These are phyloP conservation scores for Dendryphion nanum DNA, from an alignment of 2,329 filamentous ascomycete species.

Conservation along the genomic window DNA sequence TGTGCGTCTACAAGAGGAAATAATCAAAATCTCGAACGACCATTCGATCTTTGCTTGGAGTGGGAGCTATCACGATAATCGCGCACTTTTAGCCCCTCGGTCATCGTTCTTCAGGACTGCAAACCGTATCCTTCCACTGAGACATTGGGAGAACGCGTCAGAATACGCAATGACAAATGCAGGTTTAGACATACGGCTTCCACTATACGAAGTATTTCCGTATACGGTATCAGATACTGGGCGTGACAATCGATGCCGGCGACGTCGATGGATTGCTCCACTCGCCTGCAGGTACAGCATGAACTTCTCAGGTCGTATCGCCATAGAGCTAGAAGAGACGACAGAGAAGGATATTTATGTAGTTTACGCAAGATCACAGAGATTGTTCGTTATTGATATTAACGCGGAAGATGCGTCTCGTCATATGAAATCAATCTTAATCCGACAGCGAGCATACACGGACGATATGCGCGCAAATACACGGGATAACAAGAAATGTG, in stretches of 20 bases:
- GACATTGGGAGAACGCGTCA: neutral
- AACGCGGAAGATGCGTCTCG: neutral
- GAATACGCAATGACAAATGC: neutral
- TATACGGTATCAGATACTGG: too few species aligned
- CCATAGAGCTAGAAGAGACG: neutral
- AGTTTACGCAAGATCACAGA: neutral
- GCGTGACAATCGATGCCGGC: neutral
- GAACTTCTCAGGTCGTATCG: neutral
- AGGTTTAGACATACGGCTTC: neutral
- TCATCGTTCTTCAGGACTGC: neutral
- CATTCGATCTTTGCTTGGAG: neutral
- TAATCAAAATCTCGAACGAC: neutral
- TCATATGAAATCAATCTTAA: neutral
- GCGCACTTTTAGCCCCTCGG: neutral
- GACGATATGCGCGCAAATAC: neutral
- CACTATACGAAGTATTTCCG: too few species aligned
- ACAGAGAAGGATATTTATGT: neutral
- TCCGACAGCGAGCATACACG: neutral
- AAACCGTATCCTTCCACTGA: neutral
- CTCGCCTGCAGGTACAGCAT: neutral
- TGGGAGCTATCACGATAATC: neutral
- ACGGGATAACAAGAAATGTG: neutral
- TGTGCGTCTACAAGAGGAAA: neutral
- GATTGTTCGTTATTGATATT: conserved; percentile 1
- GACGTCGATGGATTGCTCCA: neutral